Evolutionary conservation across 192 early-diverging fungal species (phyloP).

Genomic region (Rhizophagus prolifer): DNA sequence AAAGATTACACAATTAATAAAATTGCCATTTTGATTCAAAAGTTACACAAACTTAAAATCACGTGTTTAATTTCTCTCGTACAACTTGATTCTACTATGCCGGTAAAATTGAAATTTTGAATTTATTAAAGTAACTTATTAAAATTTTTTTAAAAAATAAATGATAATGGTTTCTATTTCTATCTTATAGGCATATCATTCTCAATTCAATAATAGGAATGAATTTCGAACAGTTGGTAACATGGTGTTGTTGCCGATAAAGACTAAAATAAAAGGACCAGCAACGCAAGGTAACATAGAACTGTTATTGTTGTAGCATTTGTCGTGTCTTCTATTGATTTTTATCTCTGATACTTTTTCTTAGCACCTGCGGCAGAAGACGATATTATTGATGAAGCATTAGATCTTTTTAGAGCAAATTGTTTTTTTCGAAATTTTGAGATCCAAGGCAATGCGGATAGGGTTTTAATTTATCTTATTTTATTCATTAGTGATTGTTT

Average conservation of each 20-base stretch:
- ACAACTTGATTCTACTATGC: neutral
- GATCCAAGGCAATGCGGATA: constrained; percentile 91
- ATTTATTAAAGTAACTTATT: neutral
- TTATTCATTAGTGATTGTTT: constrained; percentile 89
- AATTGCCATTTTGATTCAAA: too few relatives aligned
- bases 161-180: neutral
- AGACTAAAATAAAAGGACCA: constrained; percentile 84
- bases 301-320: neutral
- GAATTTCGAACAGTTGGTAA: constrained; percentile 72
- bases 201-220: constrained; percentile 68
- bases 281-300: constrained; percentile 67
- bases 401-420: constrained; percentile 94
- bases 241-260: constrained; percentile 85
- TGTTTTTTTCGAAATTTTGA: constrained; percentile 99
- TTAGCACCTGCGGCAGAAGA: constrained; percentile 52
- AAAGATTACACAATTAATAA: too few relatives aligned
- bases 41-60: too few relatives aligned
- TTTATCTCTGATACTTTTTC: neutral
- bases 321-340: too few relatives aligned
- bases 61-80: neutral
- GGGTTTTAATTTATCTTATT: constrained; percentile 92
- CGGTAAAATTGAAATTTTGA: neutral
- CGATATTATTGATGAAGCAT: constrained; percentile 94
- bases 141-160: neutral
- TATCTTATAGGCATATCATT: constrained; percentile 79